phyloP scores from a whole-genome alignment of 352 stramenopile species.

The Phytophthora podocarpi region DNA sequence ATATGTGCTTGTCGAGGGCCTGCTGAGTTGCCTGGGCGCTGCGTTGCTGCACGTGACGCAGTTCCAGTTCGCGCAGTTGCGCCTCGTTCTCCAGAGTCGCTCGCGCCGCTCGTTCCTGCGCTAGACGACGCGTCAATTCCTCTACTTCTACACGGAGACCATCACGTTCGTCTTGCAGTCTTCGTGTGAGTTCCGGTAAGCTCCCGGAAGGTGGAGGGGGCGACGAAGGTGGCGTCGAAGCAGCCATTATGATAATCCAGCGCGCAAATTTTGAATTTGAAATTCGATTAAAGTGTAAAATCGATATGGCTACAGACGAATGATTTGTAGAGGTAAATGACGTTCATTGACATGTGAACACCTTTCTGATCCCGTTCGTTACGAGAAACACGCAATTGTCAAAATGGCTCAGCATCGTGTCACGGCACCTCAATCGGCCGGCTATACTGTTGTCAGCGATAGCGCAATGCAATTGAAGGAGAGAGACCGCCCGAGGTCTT shows the following conservation, averaged over 20 bases:
- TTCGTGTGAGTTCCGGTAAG: slow-evolving; percentile 65
- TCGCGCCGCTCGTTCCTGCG: slow-evolving; percentile 42
- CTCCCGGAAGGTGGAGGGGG: slow-evolving; percentile 18
- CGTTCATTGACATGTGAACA: too few species aligned
- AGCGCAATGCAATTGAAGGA: slow-evolving; percentile 5
- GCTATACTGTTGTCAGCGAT: slow-evolving; percentile 8
- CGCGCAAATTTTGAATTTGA: slow-evolving; percentile 35
- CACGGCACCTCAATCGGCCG: neutral
- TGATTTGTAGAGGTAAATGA: neutral
- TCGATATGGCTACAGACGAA: slow-evolving; percentile 14
- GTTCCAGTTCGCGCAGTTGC: slow-evolving; percentile 68
- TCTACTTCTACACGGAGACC: slow-evolving; percentile 53
- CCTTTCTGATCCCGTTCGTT: neutral
- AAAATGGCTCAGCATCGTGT: slow-evolving; percentile 22
- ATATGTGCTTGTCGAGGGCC: slow-evolving; percentile 48
- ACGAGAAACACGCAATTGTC: slow-evolving; percentile 12
- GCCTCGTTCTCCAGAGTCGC: slow-evolving; percentile 61
- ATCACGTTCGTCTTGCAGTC: slow-evolving; percentile 68
- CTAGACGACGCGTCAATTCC: slow-evolving; percentile 50
- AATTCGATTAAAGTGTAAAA: neutral
- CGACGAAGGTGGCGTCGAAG: slow-evolving; percentile 10
- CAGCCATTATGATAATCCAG: slow-evolving; percentile 20
- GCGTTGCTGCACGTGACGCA: slow-evolving; percentile 70
- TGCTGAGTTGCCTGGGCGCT: slow-evolving; percentile 53
- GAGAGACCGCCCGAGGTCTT: neutral